A percentile compares a stretch with the other conserved stretches of the same genome.
Conservation (phyloP, 257 asterid species). For the Orobanche coerulescens region DNA sequence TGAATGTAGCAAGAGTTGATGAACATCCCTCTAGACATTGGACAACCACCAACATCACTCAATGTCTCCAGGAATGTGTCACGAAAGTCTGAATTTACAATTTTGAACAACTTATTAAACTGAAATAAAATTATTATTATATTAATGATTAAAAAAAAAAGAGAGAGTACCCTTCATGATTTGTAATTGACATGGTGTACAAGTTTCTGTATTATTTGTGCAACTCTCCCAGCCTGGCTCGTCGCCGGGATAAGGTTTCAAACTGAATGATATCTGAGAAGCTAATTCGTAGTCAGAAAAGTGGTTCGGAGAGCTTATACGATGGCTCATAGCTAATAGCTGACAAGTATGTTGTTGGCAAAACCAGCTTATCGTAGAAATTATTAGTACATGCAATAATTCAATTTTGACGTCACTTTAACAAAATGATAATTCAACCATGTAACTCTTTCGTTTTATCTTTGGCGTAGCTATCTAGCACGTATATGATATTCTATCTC, state of each 20-base stretch:
- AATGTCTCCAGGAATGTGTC: not conserved
- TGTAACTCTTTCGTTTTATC: too few species aligned
- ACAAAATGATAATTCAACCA: too few species aligned
- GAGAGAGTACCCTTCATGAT: not conserved
- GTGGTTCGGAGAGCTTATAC: too few species aligned
- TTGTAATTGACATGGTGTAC: not conserved
- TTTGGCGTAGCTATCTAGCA: too few species aligned
- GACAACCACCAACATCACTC: not conserved
- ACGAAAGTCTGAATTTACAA: conserved; percentile 1
- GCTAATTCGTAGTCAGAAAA: too few species aligned
- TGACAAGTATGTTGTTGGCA: too few species aligned
- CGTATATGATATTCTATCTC: too few species aligned
- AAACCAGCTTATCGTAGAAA: too few species aligned
- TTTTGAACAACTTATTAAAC: not conserved
- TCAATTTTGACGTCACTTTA: too few species aligned
- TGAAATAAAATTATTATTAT: not conserved
- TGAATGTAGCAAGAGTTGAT: conserved; percentile 25
- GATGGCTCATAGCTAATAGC: too few species aligned
- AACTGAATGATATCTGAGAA: not conserved
- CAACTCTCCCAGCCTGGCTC: not conserved
- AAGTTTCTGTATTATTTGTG: not conserved
- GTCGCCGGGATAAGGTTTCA: not conserved
- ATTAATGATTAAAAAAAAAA: not conserved
- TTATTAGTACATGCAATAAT: too few species aligned
- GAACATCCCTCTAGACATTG: conserved; percentile 16